phyloP scores from a whole-genome alignment of 2,329 filamentous ascomycete species.

The Byssoonygena ceratinophila region DNA sequence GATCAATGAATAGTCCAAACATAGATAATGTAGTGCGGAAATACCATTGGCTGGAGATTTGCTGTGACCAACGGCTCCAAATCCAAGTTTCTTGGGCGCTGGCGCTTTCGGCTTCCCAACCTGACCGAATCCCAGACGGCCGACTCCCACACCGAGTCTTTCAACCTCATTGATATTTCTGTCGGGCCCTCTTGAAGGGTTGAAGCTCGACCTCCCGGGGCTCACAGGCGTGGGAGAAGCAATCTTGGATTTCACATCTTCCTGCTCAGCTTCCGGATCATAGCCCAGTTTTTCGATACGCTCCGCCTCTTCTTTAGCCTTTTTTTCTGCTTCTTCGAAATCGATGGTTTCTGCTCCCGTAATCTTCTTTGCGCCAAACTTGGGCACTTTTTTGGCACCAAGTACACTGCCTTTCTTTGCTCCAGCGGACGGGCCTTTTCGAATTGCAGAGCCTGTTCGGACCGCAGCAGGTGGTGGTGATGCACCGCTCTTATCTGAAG shows the following conservation, averaged over 20 bases:
- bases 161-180: conserved; percentile 67
- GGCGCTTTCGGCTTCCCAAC: conserved; percentile 54
- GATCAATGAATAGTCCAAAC: conserved; percentile 13
- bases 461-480: conserved; percentile 49
- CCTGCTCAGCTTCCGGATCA: conserved; percentile 76
- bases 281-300: conserved; percentile 92
- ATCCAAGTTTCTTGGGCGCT: conserved; percentile 69
- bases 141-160: conserved; percentile 78
- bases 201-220: conserved; percentile 52
- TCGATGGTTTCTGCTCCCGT: conserved; percentile 65
- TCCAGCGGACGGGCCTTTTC: conserved; percentile 56
- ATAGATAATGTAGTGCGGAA: neutral
- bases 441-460: conserved; percentile 66
- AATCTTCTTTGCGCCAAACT: conserved; percentile 89
- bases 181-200: conserved; percentile 45
- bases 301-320: conserved; percentile 94
- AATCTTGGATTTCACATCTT: conserved; percentile 44
- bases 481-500: conserved; percentile 43
- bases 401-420: conserved; percentile 78
- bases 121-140: conserved; percentile 78
- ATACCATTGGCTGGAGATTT: conserved; percentile 60
- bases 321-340: conserved; percentile 94
- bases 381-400: conserved; percentile 68
- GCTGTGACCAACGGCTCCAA: conserved; percentile 71
- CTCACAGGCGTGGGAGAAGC: conserved; percentile 66